Evolutionary conservation across 148 eudicot genomes (phyloP), one percentile per base, ranked within the genome.

Genomic region (Rheum nobile): DNA sequence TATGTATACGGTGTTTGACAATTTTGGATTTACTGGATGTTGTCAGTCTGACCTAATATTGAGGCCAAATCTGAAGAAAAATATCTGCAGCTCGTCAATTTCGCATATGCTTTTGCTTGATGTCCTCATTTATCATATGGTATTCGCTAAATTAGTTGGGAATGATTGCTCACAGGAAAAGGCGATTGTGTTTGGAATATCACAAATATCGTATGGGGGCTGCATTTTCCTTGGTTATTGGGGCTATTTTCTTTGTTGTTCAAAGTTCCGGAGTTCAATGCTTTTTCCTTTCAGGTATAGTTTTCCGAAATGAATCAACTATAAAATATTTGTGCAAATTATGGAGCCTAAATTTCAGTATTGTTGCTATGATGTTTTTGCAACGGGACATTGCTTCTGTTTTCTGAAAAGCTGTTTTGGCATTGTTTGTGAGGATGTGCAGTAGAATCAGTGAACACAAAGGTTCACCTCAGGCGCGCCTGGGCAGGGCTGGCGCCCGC

Each of bases 201-300:
- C 99, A 73, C 97, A 96, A 87, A 82, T 85, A 72, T 88, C 97
- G 16, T 92, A 88, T 81, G 99, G 94, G 72, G 96, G 85, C 38
- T 90, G 91, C 77, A 75, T 92, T 35, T 85, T 89, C 79, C 72
- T 92, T 73, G 91, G 97, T 75, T 96, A 96, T 71, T 92, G 99
- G 99, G 90, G 91, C 57, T 96, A 96, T 87, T 92, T 92, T 77
- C 79, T 87, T 71, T 79, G 85, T 63, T 86, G 69, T 74, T 88
- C 75, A 50, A 71, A 76, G 77, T 82, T 86, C 72, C 83, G 47
- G 46, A 74, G 71, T 57, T 80, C 89, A 34, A 83, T 81, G 75
- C 85, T 92, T 61, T 87, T 96, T 38, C 97, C 97, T 74, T 92
- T 87, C 86, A 90, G 99, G 99, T 92, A 87, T 68, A 8, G 41